These are phyloP conservation scores for Petunia secreta DNA, from an alignment of 257 asterid species.

Conservation along the genomic window DNA sequence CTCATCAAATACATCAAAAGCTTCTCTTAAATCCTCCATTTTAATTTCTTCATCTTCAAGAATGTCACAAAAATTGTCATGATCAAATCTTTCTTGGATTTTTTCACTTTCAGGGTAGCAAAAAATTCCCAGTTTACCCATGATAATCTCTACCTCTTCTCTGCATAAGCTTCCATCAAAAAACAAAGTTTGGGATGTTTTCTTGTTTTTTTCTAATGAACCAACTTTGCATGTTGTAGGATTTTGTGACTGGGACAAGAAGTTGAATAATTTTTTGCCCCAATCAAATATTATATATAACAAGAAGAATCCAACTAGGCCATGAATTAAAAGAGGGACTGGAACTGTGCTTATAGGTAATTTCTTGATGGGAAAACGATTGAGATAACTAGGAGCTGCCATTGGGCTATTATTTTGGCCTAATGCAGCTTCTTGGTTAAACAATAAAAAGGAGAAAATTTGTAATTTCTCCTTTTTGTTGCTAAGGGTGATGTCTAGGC, in stretches of 20 bases:
- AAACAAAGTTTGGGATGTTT: background rate
- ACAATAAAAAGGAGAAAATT: background rate
- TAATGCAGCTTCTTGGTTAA: slow-evolving; percentile 20
- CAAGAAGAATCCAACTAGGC: slow-evolving; percentile 24
- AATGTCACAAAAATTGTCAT: background rate
- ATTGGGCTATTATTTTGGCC: slow-evolving; percentile 19
- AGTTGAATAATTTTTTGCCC: slow-evolving; percentile 12
- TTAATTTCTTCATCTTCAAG: slow-evolving; percentile 27
- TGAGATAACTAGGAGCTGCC: slow-evolving; percentile 22
- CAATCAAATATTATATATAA: slow-evolving; percentile 20
- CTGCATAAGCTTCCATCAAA: background rate
- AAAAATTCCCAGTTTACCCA: slow-evolving; percentile 21
- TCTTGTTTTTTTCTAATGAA: background rate
- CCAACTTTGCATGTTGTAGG: background rate
- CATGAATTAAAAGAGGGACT: slow-evolving; percentile 13
- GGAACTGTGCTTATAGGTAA: slow-evolving; percentile 22
- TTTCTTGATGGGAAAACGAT: background rate
- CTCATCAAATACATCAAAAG: slow-evolving; percentile 36
- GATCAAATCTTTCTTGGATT: slow-evolving; percentile 18
- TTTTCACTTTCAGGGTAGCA: slow-evolving; percentile 20
- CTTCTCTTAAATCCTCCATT: slow-evolving; percentile 31
- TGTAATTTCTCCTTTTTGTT: background rate
- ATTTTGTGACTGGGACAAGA: slow-evolving; percentile 17
- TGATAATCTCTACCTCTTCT: slow-evolving; percentile 25
- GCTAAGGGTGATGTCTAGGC: background rate